These are phyloP conservation scores for Graphilbum fragrans DNA, from an alignment of 2,329 filamentous ascomycete species.

Conservation along the genomic window DNA sequence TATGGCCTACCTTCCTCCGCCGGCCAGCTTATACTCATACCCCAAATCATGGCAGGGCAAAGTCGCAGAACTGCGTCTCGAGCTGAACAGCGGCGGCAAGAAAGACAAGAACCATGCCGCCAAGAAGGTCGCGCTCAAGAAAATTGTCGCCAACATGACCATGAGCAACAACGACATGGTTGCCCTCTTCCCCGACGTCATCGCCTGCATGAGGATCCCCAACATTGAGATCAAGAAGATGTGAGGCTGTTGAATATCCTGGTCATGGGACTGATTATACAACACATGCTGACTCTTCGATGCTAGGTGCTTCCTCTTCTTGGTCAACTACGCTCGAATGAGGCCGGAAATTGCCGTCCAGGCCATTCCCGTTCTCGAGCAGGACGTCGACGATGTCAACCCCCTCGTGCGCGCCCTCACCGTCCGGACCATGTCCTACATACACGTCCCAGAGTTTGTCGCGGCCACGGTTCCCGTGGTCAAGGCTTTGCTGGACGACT, in stretches of 20 bases:
- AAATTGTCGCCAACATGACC: constrained; percentile 99
- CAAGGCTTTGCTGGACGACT: constrained; percentile 70
- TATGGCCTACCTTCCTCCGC: constrained; percentile 37
- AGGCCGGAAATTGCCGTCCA: constrained; percentile 91
- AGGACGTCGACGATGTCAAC: constrained; percentile 90
- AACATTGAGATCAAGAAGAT: constrained; percentile 99
- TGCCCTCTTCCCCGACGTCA: constrained; percentile 87
- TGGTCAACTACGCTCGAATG: constrained; percentile 93
- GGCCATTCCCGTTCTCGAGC: constrained; percentile 75
- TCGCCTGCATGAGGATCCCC: constrained; percentile 87
- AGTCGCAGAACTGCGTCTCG: constrained; percentile 89
- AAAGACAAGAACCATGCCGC: constrained; percentile 94
- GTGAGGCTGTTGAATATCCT: constrained; percentile 32
- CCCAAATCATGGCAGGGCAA: constrained; percentile 74
- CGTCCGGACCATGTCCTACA: constrained; percentile 90
- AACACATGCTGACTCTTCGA: constrained; percentile 3
- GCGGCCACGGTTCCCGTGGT: constrained; percentile 78
- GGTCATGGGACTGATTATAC: background rate
- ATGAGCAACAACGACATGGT: constrained; percentile 99
- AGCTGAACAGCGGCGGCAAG: constrained; percentile 85
- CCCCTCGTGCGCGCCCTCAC: constrained; percentile 86
- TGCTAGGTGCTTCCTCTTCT: constrained; percentile 84
- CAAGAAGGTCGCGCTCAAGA: constrained; percentile 98
- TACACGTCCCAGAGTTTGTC: constrained; percentile 92
- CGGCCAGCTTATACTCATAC: constrained; percentile 23